Percentiles rank a stretch among this genome's conserved stretches.
These are phyloP conservation scores for Pseudogymnoascus pannorum DNA, from an alignment of 2,329 filamentous ascomycete genomes.

Conservation along the genomic window DNA sequence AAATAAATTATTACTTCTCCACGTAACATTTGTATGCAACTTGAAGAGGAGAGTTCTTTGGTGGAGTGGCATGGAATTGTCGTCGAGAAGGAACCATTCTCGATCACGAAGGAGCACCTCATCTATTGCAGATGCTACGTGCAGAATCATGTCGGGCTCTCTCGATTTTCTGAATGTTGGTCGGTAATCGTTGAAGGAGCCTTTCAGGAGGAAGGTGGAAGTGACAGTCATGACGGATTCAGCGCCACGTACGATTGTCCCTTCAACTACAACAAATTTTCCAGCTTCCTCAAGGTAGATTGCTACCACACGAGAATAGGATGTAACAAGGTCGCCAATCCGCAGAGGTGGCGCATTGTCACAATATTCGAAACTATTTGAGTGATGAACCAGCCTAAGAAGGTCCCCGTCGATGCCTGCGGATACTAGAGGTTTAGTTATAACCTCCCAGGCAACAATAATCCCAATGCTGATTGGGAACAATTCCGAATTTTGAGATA, in stretches of 20 bases:
- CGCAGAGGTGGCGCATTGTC: slow-evolving; percentile 92
- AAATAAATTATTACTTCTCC: slow-evolving; percentile 91
- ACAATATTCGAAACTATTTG: slow-evolving; percentile 97
- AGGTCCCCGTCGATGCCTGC: slow-evolving; percentile 92
- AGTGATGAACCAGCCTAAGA: slow-evolving; percentile 91
- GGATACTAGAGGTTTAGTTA: slow-evolving; percentile 98
- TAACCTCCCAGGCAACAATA: slow-evolving; percentile 95
- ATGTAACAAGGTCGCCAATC: slow-evolving; percentile 88
- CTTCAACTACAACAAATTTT: slow-evolving; percentile 99
- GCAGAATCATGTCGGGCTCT: slow-evolving; percentile 89
- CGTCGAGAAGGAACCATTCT: slow-evolving; percentile 90
- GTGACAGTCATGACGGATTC: slow-evolving; percentile 95
- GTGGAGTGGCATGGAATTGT: slow-evolving; percentile 77
- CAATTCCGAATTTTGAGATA: too few species aligned
- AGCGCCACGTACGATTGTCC: slow-evolving; percentile 80
- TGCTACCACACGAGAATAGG: slow-evolving; percentile 91
- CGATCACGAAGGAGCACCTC: slow-evolving; percentile 91
- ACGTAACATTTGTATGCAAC: slow-evolving; percentile 80
- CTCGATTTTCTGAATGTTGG: slow-evolving; percentile 98
- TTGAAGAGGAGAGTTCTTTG: slow-evolving; percentile 95
- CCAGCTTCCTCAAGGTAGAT: slow-evolving; percentile 97
- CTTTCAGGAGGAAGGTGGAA: slow-evolving; percentile 95
- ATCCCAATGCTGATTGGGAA: too few species aligned
- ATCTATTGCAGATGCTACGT: slow-evolving; percentile 80
- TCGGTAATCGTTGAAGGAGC: slow-evolving; percentile 84